Conservation (phyloP, 2,329 filamentous ascomycete species). For the Sporothrix schenckii region DNA sequence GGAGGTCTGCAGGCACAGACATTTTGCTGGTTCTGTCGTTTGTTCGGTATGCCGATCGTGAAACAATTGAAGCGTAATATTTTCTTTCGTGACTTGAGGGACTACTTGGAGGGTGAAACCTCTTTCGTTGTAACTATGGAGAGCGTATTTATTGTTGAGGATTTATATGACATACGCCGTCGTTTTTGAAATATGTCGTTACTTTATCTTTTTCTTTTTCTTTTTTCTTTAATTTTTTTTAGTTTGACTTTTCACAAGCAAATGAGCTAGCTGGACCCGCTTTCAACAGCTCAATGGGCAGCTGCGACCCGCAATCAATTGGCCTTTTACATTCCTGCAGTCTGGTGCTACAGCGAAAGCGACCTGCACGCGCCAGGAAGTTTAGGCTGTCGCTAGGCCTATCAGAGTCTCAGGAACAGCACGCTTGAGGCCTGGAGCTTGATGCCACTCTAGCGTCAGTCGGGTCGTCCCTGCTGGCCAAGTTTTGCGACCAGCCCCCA, state of each 20-base stretch:
- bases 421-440: slow-evolving; percentile 12
- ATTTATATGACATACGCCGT: not conserved
- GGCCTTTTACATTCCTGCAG: not conserved
- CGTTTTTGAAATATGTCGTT: not conserved
- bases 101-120: too few species aligned
- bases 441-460: not conserved
- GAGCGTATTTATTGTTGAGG: not conserved
- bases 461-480: slow-evolving; percentile 8
- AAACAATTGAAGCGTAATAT: too few species aligned
- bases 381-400: not conserved
- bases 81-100: too few species aligned
- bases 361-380: not conserved
- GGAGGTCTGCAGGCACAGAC: slow-evolving; percentile 60
- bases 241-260: slow-evolving; percentile 11
- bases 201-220: not conserved
- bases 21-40: slow-evolving; percentile 36
- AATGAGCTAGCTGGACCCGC: slow-evolving; percentile 7
- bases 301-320: slow-evolving; percentile 11
- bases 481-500: not conserved
- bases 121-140: too few species aligned
- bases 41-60: not conserved
- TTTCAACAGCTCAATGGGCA: slow-evolving; percentile 15
- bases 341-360: not conserved
- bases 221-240: slow-evolving; percentile 10
- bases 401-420: not conserved